Evolutionary conservation across 106 monocot genomes (phyloP).

Genomic region (Dactylorhiza incarnata): DNA sequence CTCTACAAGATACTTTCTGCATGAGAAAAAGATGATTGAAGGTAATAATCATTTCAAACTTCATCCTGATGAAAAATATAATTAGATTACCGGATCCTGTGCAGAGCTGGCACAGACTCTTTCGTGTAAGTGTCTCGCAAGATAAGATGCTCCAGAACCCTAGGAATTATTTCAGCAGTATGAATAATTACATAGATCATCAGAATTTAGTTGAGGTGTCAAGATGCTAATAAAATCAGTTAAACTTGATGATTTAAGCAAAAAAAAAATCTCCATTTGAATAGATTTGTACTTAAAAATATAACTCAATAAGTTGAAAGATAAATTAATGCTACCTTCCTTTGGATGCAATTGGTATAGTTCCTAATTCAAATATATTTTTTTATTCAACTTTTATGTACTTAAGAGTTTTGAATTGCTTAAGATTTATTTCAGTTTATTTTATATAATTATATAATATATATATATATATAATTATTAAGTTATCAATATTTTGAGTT

Average conservation of each 20-base stretch:
- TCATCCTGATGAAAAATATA: not conserved
- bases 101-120: conserved; percentile 88
- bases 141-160: conserved; percentile 88
- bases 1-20: conserved; percentile 88
- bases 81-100: conserved; percentile 65
- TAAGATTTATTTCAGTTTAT: too few relatives aligned
- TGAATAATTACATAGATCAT: not conserved
- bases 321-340: too few relatives aligned
- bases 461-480: too few relatives aligned
- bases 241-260: not conserved
- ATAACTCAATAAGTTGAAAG: not conserved
- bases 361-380: too few relatives aligned
- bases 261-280: not conserved
- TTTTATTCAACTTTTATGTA: too few relatives aligned
- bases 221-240: not conserved
- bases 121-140: conserved; percentile 92
- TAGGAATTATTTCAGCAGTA: conserved; percentile 15
- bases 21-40: conserved; percentile 2
- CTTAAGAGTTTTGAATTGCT: too few relatives aligned
- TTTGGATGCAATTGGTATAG: too few relatives aligned
- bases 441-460: too few relatives aligned
- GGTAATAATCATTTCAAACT: not conserved
- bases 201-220: not conserved
- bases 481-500: too few relatives aligned
- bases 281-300: not conserved